Base-by-base conservation (phyloP, 805 yeast genomes). In the Schizosaccharomyces lindneri region DNA sequence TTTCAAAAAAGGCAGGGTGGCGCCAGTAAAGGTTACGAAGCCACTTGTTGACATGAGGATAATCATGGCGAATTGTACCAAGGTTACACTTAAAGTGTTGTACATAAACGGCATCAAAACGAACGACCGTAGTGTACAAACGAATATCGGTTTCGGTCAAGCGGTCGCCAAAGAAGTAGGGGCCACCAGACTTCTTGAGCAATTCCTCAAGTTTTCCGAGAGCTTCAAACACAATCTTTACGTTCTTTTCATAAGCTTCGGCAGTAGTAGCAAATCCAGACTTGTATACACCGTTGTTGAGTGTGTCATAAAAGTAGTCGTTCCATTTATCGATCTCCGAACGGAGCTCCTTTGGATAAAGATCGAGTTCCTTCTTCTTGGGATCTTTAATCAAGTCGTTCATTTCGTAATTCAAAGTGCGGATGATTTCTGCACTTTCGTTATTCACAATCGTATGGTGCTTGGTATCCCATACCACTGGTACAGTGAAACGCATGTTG, bases 21-120 rank as follows among this genome's bases (percentile, higher is more conserved):
- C 76, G 75, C 95, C 95, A 88, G 73, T 89, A 93, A 67, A 93
- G 77, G 66, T 83, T 81, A 66, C 85, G 76, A 67, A 88, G 72
- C 95, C 95, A 90, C 63, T 79, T 73, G 72, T 87, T 84, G 62
- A 89, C 72, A 67, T 76, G 73, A 27, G 96, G 96, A 71, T 80
- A 90, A 64, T 86, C 87, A 60, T 69, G 72, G 69, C 96, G 81
- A 67, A 90, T 85, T 77, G 82, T 84, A 61, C 81, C 81, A 65
- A 87, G 72, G 71, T 90, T 90, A 71, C 95, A 85, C 72, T 90
- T 89, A 80, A 90, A 93, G 71, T 89, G 95, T 70, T 88, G 95
- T 63, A 84, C 88, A 70, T 90, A 90, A 21, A 88, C 95, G 1
- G 93, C 84, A 71, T 90, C 97, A 68, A 90, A 90, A 67, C 98